Percentiles rank a stretch among this genome's conserved stretches.
These are phyloP conservation scores for Nymphaea colorata DNA, from an alignment of 164 flowering plant genomes.

Conservation along the genomic window DNA sequence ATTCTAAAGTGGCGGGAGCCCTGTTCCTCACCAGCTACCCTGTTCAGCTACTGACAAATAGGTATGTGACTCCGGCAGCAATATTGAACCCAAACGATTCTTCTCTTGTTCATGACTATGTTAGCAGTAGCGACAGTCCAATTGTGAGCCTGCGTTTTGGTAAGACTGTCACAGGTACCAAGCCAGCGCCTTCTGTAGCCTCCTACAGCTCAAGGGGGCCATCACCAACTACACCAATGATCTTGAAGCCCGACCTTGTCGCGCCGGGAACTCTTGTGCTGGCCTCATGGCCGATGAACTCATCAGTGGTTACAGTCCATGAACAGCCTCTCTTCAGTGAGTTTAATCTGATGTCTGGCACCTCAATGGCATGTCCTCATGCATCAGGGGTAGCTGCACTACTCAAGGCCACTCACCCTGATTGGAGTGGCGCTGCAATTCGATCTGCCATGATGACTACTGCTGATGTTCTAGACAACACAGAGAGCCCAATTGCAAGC, in stretches of 20 bases:
- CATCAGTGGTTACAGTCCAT: background rate
- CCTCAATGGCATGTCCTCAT: constrained; percentile 37
- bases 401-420: constrained; percentile 26
- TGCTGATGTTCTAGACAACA: constrained; percentile 15
- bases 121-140: constrained; percentile 8
- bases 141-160: constrained; percentile 19
- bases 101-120: constrained; percentile 14
- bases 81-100: constrained; percentile 14
- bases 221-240: constrained; percentile 2
- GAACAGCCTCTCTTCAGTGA: constrained; percentile 15
- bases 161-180: constrained; percentile 24
- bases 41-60: constrained; percentile 7
- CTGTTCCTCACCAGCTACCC: constrained; percentile 26
- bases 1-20: constrained; percentile 17
- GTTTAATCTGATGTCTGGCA: constrained; percentile 21
- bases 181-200: constrained; percentile 41
- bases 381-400: constrained; percentile 29
- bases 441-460: constrained; percentile 34
- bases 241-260: constrained; percentile 18
- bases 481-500: constrained; percentile 11
- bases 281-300: constrained; percentile 28
- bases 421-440: constrained; percentile 37
- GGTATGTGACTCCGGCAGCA: constrained; percentile 19
- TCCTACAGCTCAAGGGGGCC: constrained; percentile 38
- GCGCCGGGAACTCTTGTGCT: constrained; percentile 33